phyloP scores from a whole-genome alignment of 257 asterid species.

The Solanum paucissectum region DNA sequence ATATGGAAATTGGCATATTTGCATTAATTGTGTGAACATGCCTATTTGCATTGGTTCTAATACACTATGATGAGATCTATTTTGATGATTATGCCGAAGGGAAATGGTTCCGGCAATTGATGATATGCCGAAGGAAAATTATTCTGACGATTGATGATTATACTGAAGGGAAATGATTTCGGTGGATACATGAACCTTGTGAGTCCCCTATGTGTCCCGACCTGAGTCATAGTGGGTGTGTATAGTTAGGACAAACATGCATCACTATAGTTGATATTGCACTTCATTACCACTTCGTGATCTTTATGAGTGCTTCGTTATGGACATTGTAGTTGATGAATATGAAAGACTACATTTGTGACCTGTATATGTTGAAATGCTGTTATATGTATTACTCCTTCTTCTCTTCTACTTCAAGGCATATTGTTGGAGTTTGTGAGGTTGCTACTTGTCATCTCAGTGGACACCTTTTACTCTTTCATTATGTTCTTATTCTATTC shows the following conservation, averaged over 20 bases:
- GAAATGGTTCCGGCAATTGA: background rate
- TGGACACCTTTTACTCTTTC: too few relatives aligned
- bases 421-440: background rate
- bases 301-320: background rate
- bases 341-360: background rate
- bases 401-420: background rate
- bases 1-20: background rate
- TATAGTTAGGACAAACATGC: background rate
- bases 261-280: background rate
- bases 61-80: background rate
- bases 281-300: background rate
- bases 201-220: background rate
- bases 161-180: too few relatives aligned
- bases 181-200: background rate
- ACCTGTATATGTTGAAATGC: background rate
- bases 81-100: background rate
- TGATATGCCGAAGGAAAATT: background rate
- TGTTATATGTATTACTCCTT: background rate
- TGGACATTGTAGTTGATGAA: background rate
- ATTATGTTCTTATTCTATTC: background rate
- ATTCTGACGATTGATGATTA: background rate
- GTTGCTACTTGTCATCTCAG: background rate
- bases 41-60: background rate
- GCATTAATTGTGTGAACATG: background rate
- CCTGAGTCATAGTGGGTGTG: fast-evolving